A percentile compares a stretch with the other conserved stretches of the same genome.
These are phyloP conservation scores for Grosmannia serpens DNA, from an alignment of 2,329 filamentous ascomycete genomes.

Conservation along the genomic window DNA sequence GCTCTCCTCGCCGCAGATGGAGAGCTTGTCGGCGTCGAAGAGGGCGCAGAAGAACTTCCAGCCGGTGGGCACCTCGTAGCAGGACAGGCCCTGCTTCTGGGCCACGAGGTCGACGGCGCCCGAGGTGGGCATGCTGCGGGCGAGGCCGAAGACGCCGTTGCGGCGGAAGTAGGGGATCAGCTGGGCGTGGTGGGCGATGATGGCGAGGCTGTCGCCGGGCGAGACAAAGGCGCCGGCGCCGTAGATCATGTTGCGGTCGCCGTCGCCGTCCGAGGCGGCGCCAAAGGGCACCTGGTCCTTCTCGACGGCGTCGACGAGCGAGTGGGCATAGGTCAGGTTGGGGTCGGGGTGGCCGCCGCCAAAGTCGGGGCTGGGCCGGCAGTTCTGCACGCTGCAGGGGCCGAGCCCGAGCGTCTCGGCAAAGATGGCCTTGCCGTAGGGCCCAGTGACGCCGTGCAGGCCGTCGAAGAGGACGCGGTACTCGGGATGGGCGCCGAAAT, in stretches of 20 bases:
- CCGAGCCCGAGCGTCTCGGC: constrained; percentile 82
- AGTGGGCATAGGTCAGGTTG: constrained; percentile 94
- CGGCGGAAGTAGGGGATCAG: constrained; percentile 98
- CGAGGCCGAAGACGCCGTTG: constrained; percentile 89
- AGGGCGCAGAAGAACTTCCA: constrained; percentile 99
- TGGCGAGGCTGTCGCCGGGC: constrained; percentile 91
- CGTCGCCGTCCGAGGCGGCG: constrained; percentile 91
- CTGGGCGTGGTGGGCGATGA: constrained; percentile 93
- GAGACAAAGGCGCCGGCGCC: constrained; percentile 94
- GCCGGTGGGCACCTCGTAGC: constrained; percentile 94
- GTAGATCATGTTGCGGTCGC: constrained; percentile 99
- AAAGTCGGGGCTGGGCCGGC: constrained; percentile 84
- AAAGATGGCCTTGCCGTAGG: constrained; percentile 91
- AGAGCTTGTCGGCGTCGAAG: constrained; percentile 89
- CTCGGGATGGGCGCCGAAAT: constrained; percentile 74
- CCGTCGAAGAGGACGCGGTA: constrained; percentile 98
- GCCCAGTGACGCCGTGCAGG: constrained; percentile 87
- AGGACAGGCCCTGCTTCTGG: constrained; percentile 80
- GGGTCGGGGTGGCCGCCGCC: constrained; percentile 95
- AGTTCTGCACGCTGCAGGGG: constrained; percentile 69
- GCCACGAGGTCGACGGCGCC: constrained; percentile 92
- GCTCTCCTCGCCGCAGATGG: constrained; percentile 96
- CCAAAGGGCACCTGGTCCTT: constrained; percentile 88
- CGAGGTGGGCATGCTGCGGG: constrained; percentile 94
- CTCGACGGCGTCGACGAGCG: constrained; percentile 86